A percentile compares a stretch with the other conserved stretches of the same genome.
phyloP scores from a whole-genome alignment of 2,329 filamentous ascomycete genomes.

The Gnomoniopsis sp. region DNA sequence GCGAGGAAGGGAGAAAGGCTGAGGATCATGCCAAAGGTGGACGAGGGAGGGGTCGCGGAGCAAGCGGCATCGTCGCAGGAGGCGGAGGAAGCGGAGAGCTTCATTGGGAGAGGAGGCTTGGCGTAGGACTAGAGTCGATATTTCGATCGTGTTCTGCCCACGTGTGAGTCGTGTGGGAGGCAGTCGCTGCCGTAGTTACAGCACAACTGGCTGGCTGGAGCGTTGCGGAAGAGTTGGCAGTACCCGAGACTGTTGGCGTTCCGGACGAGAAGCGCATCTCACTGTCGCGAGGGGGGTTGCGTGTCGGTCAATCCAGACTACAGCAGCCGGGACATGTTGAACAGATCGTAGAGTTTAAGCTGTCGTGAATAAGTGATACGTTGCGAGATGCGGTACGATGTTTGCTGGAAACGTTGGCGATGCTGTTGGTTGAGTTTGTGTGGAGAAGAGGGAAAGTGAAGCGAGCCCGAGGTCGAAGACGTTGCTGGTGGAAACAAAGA shows the following conservation, averaged over 20 bases:
- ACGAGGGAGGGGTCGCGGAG: slow-evolving; percentile 39
- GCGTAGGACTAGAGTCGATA: neutral
- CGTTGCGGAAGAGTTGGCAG: neutral
- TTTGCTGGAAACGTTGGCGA: neutral
- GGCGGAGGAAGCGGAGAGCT: slow-evolving; percentile 13
- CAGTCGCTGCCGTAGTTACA: neutral
- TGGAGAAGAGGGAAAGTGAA: neutral
- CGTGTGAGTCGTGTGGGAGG: neutral
- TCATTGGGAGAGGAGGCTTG: slow-evolving; percentile 1
- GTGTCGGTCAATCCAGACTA: neutral
- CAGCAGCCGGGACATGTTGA: neutral
- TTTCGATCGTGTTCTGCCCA: neutral
- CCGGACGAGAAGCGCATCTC: slow-evolving; percentile 7
- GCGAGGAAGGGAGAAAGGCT: slow-evolving; percentile 68
- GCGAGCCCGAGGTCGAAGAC: neutral
- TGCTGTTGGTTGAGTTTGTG: neutral
- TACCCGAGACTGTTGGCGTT: slow-evolving; percentile 7
- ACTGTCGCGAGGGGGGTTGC: neutral
- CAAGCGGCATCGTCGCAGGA: slow-evolving; percentile 58
- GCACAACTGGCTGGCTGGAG: neutral
- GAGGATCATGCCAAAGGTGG: slow-evolving; percentile 45
- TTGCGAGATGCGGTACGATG: neutral
- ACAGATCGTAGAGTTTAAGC: neutral
- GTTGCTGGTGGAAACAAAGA: neutral
- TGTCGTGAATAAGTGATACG: neutral